These are phyloP conservation scores for Sonneratia alba DNA, from an alignment of 345 rosid species.

Conservation along the genomic window DNA sequence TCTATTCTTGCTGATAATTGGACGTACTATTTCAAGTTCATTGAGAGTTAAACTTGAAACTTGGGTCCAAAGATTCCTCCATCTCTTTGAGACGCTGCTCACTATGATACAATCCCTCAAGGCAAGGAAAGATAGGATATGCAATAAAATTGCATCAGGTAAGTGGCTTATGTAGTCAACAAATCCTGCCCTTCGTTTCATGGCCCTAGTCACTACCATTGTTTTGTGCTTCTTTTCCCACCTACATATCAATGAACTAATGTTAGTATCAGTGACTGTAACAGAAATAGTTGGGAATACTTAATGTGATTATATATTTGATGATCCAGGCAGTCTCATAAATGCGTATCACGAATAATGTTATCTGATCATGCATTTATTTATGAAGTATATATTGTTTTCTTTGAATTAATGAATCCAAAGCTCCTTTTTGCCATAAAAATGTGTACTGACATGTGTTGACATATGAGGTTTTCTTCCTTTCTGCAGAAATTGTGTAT, in stretches of 20 bases:
- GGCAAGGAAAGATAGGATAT: constrained; percentile 13
- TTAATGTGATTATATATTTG: too few relatives aligned
- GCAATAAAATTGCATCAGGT: constrained; percentile 13
- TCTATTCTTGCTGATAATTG: constrained; percentile 4
- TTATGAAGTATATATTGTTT: too few relatives aligned
- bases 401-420: too few relatives aligned
- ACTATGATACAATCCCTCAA: constrained; percentile 9
- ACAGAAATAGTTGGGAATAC: too few relatives aligned
- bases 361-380: too few relatives aligned
- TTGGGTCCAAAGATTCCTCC: constrained; percentile 16
- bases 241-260: too few relatives aligned
- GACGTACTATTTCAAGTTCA: constrained; percentile 8
- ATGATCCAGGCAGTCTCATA: not conserved
- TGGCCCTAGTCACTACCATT: not conserved
- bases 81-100: constrained; percentile 12
- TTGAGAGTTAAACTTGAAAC: constrained; percentile 8
- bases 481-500: too few relatives aligned
- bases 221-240: constrained; percentile 2
- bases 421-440: too few relatives aligned
- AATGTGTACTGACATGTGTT: too few relatives aligned
- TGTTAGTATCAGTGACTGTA: too few relatives aligned
- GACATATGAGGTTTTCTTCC: not conserved
- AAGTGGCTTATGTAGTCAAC: constrained; percentile 14
- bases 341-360: too few relatives aligned
- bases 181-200: too few relatives aligned